Evolutionary conservation across 2,329 filamentous ascomycete species (phyloP).

Genomic region (Pseudogymnoascus sp.): DNA sequence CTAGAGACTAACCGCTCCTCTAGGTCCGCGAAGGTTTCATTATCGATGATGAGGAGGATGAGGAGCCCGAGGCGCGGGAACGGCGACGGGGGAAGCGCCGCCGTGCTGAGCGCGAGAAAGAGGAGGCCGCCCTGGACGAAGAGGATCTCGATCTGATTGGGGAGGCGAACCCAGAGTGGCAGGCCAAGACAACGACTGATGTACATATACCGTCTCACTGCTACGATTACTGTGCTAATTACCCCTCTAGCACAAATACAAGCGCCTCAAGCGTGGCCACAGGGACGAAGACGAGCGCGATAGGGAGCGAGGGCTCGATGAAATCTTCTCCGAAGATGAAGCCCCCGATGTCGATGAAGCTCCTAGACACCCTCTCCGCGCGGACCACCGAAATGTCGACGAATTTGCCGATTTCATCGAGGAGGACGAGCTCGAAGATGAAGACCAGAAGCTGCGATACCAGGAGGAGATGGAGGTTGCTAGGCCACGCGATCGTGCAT

Average conservation of each 20-base stretch:
- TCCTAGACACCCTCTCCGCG: slow-evolving; percentile 27
- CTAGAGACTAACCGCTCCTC: background rate
- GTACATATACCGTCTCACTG: slow-evolving; percentile 39
- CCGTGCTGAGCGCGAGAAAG: slow-evolving; percentile 66
- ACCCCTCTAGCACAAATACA: slow-evolving; percentile 68
- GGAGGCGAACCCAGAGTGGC: slow-evolving; percentile 63
- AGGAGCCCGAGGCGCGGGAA: slow-evolving; percentile 49
- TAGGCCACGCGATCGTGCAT: slow-evolving; percentile 62
- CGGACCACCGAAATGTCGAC: slow-evolving; percentile 53
- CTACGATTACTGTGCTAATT: slow-evolving; percentile 17
- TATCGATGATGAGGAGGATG: slow-evolving; percentile 78
- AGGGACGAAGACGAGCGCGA: slow-evolving; percentile 61
- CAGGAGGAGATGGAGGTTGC: slow-evolving; percentile 85
- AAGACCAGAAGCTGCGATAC: slow-evolving; percentile 64
- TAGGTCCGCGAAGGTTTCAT: slow-evolving; percentile 94
- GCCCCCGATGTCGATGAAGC: slow-evolving; percentile 51
- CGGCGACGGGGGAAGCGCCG: slow-evolving; percentile 64
- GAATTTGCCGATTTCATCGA: slow-evolving; percentile 96
- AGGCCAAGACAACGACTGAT: slow-evolving; percentile 59
- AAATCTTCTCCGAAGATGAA: slow-evolving; percentile 95
- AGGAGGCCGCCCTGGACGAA: slow-evolving; percentile 79
- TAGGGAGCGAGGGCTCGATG: slow-evolving; percentile 65
- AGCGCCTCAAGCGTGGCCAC: slow-evolving; percentile 88
- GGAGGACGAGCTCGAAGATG: slow-evolving; percentile 84
- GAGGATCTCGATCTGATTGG: slow-evolving; percentile 95